These are phyloP conservation scores for Mortierella sp. DNA, from an alignment of 371 early-diverging fungal genomes.

Conservation along the genomic window DNA sequence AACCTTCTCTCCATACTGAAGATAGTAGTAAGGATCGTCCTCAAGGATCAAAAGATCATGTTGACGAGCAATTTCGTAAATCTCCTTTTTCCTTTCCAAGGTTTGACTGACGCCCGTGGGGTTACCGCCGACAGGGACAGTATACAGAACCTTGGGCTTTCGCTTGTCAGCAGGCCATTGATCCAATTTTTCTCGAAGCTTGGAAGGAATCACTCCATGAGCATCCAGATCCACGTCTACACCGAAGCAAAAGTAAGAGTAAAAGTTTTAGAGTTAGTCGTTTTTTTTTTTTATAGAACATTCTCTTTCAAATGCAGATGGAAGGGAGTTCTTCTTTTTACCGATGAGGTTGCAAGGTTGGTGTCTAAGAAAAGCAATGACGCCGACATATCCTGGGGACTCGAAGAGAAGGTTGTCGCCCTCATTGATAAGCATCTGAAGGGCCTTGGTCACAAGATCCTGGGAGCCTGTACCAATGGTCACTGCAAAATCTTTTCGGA, in stretches of 20 bases:
- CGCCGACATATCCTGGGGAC: slow-evolving; percentile 80
- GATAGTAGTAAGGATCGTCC: slow-evolving; percentile 86
- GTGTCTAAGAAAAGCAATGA: slow-evolving; percentile 76
- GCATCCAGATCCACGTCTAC: slow-evolving; percentile 63
- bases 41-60: slow-evolving; percentile 76
- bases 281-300: neutral
- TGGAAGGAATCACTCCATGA: slow-evolving; percentile 62
- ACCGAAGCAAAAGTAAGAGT: neutral
- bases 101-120: slow-evolving; percentile 77
- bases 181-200: slow-evolving; percentile 59
- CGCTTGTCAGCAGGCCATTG: slow-evolving; percentile 61
- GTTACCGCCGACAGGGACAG: slow-evolving; percentile 78
- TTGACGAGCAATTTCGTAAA: slow-evolving; percentile 68
- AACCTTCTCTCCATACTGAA: slow-evolving; percentile 59
- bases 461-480: slow-evolving; percentile 81
- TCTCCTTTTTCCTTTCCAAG: slow-evolving; percentile 66
- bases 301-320: neutral
- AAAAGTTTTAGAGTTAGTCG: neutral
- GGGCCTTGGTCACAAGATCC: slow-evolving; percentile 81
- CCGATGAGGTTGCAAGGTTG: slow-evolving; percentile 72
- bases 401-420: slow-evolving; percentile 78
- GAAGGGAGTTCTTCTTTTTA: neutral
- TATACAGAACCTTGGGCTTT: slow-evolving; percentile 61
- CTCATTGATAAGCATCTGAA: slow-evolving; percentile 74
- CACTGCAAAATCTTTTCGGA: slow-evolving; percentile 63